phyloP scores from a whole-genome alignment of 768 basidiomycete genomes.

The Panaeolus papilionaceus region DNA sequence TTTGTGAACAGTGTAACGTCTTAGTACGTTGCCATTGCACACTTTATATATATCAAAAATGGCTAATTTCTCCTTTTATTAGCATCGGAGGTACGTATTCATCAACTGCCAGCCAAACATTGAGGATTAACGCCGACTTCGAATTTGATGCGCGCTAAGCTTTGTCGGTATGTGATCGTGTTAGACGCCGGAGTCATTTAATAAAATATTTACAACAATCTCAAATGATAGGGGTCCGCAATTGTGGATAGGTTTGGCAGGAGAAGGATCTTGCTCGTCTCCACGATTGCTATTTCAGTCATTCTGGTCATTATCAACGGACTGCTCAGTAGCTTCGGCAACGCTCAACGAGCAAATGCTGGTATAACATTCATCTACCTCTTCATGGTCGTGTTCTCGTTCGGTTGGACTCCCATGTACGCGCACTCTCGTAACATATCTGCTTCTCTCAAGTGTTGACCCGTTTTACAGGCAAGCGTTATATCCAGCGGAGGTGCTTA shows the following conservation, averaged over 20 bases:
- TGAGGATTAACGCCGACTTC: background rate
- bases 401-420: conserved; percentile 63
- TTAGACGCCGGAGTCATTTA: background rate
- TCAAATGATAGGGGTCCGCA: conserved; percentile 43
- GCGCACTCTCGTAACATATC: conserved; percentile 17
- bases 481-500: conserved; percentile 59
- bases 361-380: conserved; percentile 58
- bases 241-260: conserved; percentile 56
- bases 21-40: conserved; percentile 37
- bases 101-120: background rate
- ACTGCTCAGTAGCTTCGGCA: conserved; percentile 45
- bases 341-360: conserved; percentile 47
- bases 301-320: conserved; percentile 55
- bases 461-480: conserved; percentile 48
- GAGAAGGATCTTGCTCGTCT: conserved; percentile 48
- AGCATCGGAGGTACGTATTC: conserved; percentile 43
- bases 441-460: background rate
- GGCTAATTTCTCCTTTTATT: conserved; percentile 12
- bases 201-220: background rate
- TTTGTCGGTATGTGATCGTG: conserved; percentile 32
- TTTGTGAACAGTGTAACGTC: conserved; percentile 60
- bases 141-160: conserved; percentile 28
- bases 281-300: conserved; percentile 42
- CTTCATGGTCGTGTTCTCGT: conserved; percentile 59
- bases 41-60: background rate